Base-by-base conservation (phyloP, 1,284 basidiomycete genomes). In the Pulveroboletus sp. region DNA sequence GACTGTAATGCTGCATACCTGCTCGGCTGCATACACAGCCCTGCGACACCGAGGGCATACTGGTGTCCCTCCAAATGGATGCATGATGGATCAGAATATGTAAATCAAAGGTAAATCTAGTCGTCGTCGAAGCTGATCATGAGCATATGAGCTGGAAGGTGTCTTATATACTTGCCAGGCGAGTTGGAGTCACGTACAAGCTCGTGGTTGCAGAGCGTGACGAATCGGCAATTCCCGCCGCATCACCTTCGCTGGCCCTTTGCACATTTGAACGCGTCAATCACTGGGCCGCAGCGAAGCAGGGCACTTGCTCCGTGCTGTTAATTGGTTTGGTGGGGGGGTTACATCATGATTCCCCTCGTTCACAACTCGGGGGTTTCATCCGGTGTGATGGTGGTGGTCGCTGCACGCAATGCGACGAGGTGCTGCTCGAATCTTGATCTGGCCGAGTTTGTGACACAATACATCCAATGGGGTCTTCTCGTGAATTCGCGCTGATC, bases 11-110 rank as follows among this genome's bases (percentile, higher is more conserved):
- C 20, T 45, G 60, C 81, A 61, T 59, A 85, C 89, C 81, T 91
- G 89, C 71, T 92, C 89, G 57, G 90, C 90, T 59, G 87, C 87
- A 72, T 92, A 92, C 24, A 92, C 90, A 2, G 81, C 72, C 70
- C 85, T 87, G 60, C 70, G 72, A 72, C 89, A 91, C 68, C 81
- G 74, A 25, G 87, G 85, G 66, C 88, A 91, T 55, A 78, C 72
- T 33, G 85, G 81, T 7, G 82, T 82, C 38, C 83, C 84, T 62
- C 84, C 85, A 62, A 85, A 89, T 1, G 84, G 82, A 72, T 84
- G 83, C 85, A 87, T 87, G 61, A 56, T 65, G 40, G 44, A 35
- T 49, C 45, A 49, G 49, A 43, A 45, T 28, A 35, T 20, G 33
- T 40, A 40, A 45, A 51, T 52, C 57, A n/a, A n/a, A n/a, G n/a